Evolutionary conservation across 139 green algal genomes (phyloP).

Genomic region (Auxenochlorella pyrenoidosa): DNA sequence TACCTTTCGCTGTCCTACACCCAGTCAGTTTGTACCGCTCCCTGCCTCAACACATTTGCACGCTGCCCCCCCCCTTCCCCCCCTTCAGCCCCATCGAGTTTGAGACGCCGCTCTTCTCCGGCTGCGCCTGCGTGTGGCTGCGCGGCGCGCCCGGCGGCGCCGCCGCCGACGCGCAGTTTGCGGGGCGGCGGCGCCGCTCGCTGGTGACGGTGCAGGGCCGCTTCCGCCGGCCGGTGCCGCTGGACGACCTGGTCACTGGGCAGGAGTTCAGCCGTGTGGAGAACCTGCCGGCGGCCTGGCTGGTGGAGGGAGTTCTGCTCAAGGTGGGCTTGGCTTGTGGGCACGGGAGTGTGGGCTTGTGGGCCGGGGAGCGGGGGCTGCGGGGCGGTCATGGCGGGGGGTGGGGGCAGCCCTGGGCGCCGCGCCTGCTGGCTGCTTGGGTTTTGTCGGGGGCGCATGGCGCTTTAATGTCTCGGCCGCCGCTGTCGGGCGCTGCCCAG

Average conservation of each 20-base stretch:
- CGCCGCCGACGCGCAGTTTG: slow-evolving; percentile 41
- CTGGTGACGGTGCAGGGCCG: slow-evolving; percentile 55
- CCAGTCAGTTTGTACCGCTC: neutral
- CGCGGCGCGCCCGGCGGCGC: slow-evolving; percentile 44
- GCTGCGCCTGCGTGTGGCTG: slow-evolving; percentile 48
- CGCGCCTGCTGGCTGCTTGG: too few relatives aligned
- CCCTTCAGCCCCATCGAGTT: slow-evolving; percentile 47
- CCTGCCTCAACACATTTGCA: neutral
- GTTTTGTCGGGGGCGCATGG: too few relatives aligned
- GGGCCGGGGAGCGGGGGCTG: too few relatives aligned
- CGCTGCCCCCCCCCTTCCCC: too few relatives aligned
- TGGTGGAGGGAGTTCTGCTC: slow-evolving; percentile 64
- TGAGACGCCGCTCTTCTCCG: slow-evolving; percentile 61
- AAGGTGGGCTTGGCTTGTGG: slow-evolving; percentile 1
- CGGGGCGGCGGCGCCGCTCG: slow-evolving; percentile 46
- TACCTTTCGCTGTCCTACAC: neutral
- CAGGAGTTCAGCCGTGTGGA: slow-evolving; percentile 59
- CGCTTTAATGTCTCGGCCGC: too few relatives aligned
- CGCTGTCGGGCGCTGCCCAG: too few relatives aligned
- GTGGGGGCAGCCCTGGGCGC: too few relatives aligned
- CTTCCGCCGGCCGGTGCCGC: slow-evolving; percentile 57
- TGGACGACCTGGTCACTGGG: slow-evolving; percentile 61
- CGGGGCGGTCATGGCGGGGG: too few relatives aligned
- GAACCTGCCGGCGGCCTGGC: slow-evolving; percentile 66
- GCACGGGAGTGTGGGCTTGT: too few relatives aligned